Conservation (phyloP, 2,329 filamentous ascomycete species). For the Aspergillus oerlinghausenensis region DNA sequence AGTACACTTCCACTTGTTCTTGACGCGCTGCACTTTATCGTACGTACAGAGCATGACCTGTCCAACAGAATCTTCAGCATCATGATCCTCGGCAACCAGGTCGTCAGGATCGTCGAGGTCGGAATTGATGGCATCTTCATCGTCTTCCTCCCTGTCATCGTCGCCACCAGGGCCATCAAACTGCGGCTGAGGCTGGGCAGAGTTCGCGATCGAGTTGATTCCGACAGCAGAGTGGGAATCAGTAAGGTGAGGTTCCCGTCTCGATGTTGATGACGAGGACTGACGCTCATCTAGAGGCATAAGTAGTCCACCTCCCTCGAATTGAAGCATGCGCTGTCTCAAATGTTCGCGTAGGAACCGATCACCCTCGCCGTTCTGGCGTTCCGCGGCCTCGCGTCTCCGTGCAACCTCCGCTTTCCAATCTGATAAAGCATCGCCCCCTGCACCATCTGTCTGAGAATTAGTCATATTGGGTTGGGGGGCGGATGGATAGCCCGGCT, state of each 20-base stretch:
- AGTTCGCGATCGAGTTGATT: constrained; percentile 5
- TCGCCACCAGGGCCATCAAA: constrained; percentile 54
- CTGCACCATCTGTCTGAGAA: constrained; percentile 72
- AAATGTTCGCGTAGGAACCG: constrained; percentile 40
- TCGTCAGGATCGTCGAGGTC: constrained; percentile 95
- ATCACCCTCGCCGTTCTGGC: constrained; percentile 34
- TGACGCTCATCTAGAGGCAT: constrained; percentile 38
- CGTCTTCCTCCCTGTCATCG: constrained; percentile 57
- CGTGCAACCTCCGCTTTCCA: constrained; percentile 45
- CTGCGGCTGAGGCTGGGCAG: constrained; percentile 37
- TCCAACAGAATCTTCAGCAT: constrained; percentile 75
- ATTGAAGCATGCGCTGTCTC: constrained; percentile 35
- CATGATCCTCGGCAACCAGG: constrained; percentile 74
- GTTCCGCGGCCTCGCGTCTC: constrained; percentile 36
- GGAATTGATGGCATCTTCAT: constrained; percentile 97
- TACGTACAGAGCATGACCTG: constrained; percentile 99
- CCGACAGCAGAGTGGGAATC: constrained; percentile 9
- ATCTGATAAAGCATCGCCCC: constrained; percentile 55
- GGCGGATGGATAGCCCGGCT: constrained; percentile 31
- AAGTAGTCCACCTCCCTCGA: constrained; percentile 46
- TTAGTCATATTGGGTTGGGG: constrained; percentile 41
- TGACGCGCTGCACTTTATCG: constrained; percentile 97
- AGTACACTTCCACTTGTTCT: constrained; percentile 99
- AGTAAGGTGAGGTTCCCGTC: constrained; percentile 24
- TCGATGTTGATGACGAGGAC: constrained; percentile 31